Base-by-base conservation (phyloP, 2,329 filamentous ascomycete species). In the Zymoseptoria ardabiliae region DNA sequence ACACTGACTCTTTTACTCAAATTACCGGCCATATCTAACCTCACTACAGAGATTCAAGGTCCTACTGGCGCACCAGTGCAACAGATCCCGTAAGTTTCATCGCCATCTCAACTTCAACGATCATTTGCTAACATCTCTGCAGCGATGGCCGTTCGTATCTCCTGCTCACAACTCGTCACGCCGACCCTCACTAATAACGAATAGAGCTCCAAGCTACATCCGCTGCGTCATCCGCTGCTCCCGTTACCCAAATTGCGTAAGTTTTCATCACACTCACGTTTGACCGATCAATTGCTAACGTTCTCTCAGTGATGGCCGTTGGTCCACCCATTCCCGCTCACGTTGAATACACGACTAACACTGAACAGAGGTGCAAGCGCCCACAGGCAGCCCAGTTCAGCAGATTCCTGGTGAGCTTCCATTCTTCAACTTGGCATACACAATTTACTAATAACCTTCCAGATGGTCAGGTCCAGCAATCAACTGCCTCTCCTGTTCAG, bases 221-320 rank as follows among this genome's bases (percentile, higher is more conserved):
- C 50, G 61, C 62, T 21, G 54, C 60, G 50, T 61, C 62, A 19
- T 51, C 60, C 52, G 49, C 35, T 6, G 57, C 58, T 9, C 57
- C 65, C 23, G 62, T 70, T 54, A 62, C 58, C n/a, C 67, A 71
- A 60, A 66, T 66, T 58, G 54, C 60, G 35, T 67, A 71, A 48
- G 69, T 68, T 45, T n/a, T n/a, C n/a, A n/a, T n/a, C n/a, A n/a
- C n/a, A n/a, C n/a, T n/a, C n/a, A n/a, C n/a, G n/a, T n/a, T n/a
- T n/a, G n/a, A n/a, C n/a, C 68, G 23, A 70, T 20, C 9, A 51
- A 30, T 58, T 58, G 21, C 51, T n/a, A 25, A 53, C 28, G 9
- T 28, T 52, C 50, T 4, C 20, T 19, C 28, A 56, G 54, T n/a
- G 80, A 82, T 60, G 80, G 79, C 3, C 56, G 41, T 79, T 2